Base-by-base conservation (phyloP, 352 stramenopile genomes). In the Phytopythium mirpurense region DNA sequence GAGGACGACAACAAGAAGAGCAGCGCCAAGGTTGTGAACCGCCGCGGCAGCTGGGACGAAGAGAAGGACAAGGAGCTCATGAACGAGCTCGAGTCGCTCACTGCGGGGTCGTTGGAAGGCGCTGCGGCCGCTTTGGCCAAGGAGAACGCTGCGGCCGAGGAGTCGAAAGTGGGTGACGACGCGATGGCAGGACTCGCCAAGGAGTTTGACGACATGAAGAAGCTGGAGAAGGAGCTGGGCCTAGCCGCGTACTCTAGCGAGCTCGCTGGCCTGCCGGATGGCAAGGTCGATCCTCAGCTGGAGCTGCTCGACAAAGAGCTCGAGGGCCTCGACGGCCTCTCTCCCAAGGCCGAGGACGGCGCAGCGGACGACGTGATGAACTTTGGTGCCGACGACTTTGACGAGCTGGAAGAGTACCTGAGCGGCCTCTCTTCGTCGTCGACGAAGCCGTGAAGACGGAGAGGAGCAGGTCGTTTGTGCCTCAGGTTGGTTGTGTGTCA, bases 361-460 rank as follows among this genome's bases (percentile, higher is more conserved):
- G 59, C 43, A 21, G 60, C 56, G 0, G 77, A 86, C 26, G 81
- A 90, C 48, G 75, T 89, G 54, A 80, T 92, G 67, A 90, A 93
- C 67, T 93, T 95, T 63, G 82, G 66, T 1, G 84, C 80, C 5
- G 84, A 95, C 56, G 80, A 95, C 72, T 95, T 95, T 63, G 84
- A 93, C 35, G 84, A 95, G 56, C 64, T 95, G 24, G 84, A 95
- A 62, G 77, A 95, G 56, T 95, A 95, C 57, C 66, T 95, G 45
- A 95, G 80, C 35, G 80, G 78, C 8, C 67, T 95, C 21, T 83
- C 78, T 29, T 76, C 72, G 40, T 76, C 74, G 31, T 66, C 68
- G 24, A 26, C 40, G 42, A 76, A 76, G 58, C 70, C 55, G 62
- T 49, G 31, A 51, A 37, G n/a, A 35, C 9, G 5, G 29, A 32